phyloP scores from a whole-genome alignment of 2,329 filamentous ascomycete genomes.

The Aspergillus latus region DNA sequence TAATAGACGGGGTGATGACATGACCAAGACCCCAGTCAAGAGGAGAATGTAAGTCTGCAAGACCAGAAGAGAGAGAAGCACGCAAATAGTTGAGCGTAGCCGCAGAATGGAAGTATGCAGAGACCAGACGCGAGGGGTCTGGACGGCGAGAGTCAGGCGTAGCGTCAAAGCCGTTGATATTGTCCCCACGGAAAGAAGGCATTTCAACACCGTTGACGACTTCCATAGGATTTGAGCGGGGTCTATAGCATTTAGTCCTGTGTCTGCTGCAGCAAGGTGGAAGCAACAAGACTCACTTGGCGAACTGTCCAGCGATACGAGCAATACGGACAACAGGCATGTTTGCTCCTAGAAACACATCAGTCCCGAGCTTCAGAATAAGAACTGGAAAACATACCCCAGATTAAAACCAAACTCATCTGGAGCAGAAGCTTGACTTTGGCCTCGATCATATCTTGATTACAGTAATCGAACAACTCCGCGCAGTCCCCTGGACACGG shows the following conservation, averaged over 20 bases:
- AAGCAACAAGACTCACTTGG: constrained; percentile 62
- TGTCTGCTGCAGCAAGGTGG: neutral
- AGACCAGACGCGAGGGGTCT: constrained; percentile 79
- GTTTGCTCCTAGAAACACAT: constrained; percentile 49
- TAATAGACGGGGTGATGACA: constrained; percentile 77
- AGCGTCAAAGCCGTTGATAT: constrained; percentile 78
- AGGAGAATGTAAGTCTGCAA: constrained; percentile 90
- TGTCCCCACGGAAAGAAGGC: constrained; percentile 90
- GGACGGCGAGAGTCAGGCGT: constrained; percentile 70
- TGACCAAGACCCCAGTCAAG: constrained; percentile 95
- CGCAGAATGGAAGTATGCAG: constrained; percentile 93
- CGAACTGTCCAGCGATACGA: constrained; percentile 95
- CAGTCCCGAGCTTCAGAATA: neutral
- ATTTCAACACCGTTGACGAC: constrained; percentile 75
- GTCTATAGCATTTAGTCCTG: constrained; percentile 42
- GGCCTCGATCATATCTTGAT: constrained; percentile 81
- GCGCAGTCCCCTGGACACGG: constrained; percentile 68
- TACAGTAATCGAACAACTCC: constrained; percentile 96
- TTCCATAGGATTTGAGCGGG: constrained; percentile 84
- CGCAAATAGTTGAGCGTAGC: constrained; percentile 93
- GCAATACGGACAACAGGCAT: constrained; percentile 89
- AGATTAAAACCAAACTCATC: constrained; percentile 95
- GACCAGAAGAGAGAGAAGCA: constrained; percentile 76
- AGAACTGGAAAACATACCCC: constrained; percentile 56
- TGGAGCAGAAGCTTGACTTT: constrained; percentile 96